phyloP scores from a whole-genome alignment of 495 filamentous ascomycete genomes.

The Podospora anserina region DNA sequence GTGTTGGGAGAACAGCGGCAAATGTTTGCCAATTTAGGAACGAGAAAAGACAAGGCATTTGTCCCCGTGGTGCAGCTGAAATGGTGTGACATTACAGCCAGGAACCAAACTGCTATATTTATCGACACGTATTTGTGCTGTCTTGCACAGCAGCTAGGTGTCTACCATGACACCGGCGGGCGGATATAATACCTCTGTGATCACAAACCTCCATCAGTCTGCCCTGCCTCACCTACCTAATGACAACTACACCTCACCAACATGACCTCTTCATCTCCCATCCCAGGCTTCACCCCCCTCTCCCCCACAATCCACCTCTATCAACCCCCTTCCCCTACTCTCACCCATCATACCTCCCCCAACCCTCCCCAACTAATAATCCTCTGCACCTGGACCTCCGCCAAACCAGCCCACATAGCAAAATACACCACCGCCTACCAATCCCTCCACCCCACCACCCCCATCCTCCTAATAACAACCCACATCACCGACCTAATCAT shows the following conservation, averaged over 20 bases:
- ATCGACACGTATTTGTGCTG: background rate
- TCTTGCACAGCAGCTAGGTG: background rate
- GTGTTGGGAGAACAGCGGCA: background rate
- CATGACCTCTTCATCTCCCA: background rate
- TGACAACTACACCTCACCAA: background rate
- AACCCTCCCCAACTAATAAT: constrained; percentile 37
- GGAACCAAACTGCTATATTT: background rate
- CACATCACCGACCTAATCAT: constrained; percentile 24
- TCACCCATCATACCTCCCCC: constrained; percentile 1
- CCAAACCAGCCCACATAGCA: constrained; percentile 35
- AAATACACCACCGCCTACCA: constrained; percentile 46
- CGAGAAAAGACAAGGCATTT: background rate
- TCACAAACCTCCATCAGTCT: background rate
- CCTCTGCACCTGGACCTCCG: constrained; percentile 46
- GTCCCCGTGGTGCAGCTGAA: background rate
- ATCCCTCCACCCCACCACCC: constrained; percentile 36
- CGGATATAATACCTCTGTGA: background rate
- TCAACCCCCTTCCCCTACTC: constrained; percentile 4
- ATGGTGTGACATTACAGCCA: background rate
- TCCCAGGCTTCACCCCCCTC: constrained; percentile 17
- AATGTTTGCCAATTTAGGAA: background rate
- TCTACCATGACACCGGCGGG: background rate
- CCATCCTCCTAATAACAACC: constrained; percentile 37
- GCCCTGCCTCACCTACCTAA: too few relatives aligned
- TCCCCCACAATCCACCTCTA: constrained; percentile 21